These are phyloP conservation scores for Triticum aestivum DNA, from an alignment of 176 grass and related monocot genomes.

Conservation along the genomic window DNA sequence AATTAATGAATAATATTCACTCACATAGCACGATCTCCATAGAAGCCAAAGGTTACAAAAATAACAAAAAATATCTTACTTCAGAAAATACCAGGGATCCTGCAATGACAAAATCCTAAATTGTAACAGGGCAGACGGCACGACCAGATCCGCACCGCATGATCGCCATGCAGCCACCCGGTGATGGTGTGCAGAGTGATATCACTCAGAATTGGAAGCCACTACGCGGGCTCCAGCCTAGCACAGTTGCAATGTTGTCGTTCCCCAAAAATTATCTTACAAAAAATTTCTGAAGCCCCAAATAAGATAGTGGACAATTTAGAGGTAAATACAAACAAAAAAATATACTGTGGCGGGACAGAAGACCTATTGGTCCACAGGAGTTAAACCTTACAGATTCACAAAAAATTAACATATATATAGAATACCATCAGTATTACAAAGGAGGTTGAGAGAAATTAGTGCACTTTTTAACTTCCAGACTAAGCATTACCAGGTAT, in stretches of 20 bases:
- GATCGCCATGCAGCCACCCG: not conserved
- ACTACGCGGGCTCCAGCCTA: not conserved
- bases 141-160: not conserved
- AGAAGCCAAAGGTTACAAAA: not conserved
- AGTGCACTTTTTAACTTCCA: slow-evolving; percentile 10
- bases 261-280: not conserved
- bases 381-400: not conserved
- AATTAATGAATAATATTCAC: not conserved
- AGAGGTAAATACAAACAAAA: not conserved
- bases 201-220: not conserved
- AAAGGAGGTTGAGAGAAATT: slow-evolving; percentile 22
- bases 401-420: not conserved
- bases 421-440: slow-evolving; percentile 10
- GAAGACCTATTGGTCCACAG: not conserved
- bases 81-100: not conserved
- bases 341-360: not conserved
- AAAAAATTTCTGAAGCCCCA: not conserved
- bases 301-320: not conserved
- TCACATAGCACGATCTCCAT: not conserved
- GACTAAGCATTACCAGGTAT: not conserved
- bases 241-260: not conserved
- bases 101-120: not conserved
- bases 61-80: not conserved
- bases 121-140: not conserved
- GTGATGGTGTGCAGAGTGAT: not conserved